These are phyloP conservation scores for Nakazawaea laoshanensis DNA, from an alignment of 805 yeast genomes.

Conservation along the genomic window DNA sequence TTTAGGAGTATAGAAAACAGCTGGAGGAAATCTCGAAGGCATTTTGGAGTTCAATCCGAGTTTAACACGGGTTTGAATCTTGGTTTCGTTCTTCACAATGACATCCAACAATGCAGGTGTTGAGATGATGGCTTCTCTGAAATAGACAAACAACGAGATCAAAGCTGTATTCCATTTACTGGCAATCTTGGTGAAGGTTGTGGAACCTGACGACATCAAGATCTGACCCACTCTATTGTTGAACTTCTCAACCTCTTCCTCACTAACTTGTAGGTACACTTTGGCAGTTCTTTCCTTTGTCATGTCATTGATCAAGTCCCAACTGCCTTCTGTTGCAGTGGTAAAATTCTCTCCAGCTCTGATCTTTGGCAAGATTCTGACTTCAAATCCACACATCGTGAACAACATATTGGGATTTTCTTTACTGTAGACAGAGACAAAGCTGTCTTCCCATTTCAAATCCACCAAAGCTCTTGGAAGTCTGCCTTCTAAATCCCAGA, in stretches of 20 bases:
- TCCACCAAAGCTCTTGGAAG: slow-evolving; percentile 69
- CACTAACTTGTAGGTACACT: slow-evolving; percentile 78
- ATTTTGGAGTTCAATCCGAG: slow-evolving; percentile 93
- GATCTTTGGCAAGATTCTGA: slow-evolving; percentile 71
- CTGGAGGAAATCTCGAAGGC: slow-evolving; percentile 99
- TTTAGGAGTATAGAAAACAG: slow-evolving; percentile 95
- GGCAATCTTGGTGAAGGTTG: slow-evolving; percentile 90
- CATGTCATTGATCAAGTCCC: slow-evolving; percentile 70
- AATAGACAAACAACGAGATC: slow-evolving; percentile 79
- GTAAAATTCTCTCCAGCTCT: slow-evolving; percentile 47
- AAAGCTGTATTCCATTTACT: slow-evolving; percentile 94
- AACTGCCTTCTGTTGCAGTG: slow-evolving; percentile 65
- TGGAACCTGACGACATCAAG: slow-evolving; percentile 90
- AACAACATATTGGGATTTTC: slow-evolving; percentile 87
- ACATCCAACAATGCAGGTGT: slow-evolving; percentile 73
- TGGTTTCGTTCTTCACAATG: slow-evolving; percentile 85
- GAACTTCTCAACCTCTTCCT: slow-evolving; percentile 71
- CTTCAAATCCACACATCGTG: slow-evolving; percentile 93
- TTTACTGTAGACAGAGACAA: slow-evolving; percentile 81
- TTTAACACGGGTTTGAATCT: slow-evolving; percentile 88
- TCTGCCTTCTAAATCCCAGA: slow-evolving; percentile 81
- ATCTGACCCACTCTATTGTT: slow-evolving; percentile 81
- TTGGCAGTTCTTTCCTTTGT: slow-evolving; percentile 84
- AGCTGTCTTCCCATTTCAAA: slow-evolving; percentile 70
- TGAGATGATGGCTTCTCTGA: slow-evolving; percentile 84